Evolutionary conservation across 1,284 basidiomycete genomes (phyloP).

Genomic region (Sanghuangporus sanghuang): DNA sequence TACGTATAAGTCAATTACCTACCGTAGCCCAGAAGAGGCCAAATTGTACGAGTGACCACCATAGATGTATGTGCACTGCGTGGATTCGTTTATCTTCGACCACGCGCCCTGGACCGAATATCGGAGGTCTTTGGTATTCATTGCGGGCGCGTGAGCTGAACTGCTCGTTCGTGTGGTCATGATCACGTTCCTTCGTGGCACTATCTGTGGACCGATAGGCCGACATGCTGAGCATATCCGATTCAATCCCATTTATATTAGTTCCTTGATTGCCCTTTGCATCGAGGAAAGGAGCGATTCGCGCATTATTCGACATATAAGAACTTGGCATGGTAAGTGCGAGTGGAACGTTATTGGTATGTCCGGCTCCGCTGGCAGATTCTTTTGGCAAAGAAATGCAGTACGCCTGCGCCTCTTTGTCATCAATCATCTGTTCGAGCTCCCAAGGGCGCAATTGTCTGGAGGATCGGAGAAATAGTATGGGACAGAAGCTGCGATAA

Average conservation of each 20-base stretch:
- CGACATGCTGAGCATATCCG: background rate
- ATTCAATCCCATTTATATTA: background rate
- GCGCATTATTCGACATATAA: background rate
- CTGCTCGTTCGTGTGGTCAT: background rate
- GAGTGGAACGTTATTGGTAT: background rate
- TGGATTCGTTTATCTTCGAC: conserved; percentile 35
- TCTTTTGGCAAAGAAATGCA: background rate
- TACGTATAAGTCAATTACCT: conserved; percentile 6
- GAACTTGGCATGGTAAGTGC: background rate
- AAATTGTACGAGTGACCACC: conserved; percentile 28
- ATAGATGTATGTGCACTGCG: conserved; percentile 29
- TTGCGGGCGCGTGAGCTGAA: conserved; percentile 5
- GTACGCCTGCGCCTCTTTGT: conserved; percentile 30
- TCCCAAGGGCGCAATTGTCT: conserved; percentile 21
- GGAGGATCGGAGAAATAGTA: conserved; percentile 31
- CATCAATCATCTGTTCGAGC: conserved; percentile 27
- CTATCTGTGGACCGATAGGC: background rate
- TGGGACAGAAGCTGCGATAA: conserved; percentile 30
- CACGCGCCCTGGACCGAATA: conserved; percentile 37
- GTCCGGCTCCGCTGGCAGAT: background rate
- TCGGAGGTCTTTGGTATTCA: conserved; percentile 21
- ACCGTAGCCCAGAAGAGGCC: conserved; percentile 25
- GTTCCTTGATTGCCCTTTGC: background rate
- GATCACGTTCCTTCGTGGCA: background rate
- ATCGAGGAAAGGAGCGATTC: conserved; percentile 10